Evolutionary conservation across 2,329 filamentous ascomycete genomes (phyloP).

Genomic region (Aureobasidium zeae): DNA sequence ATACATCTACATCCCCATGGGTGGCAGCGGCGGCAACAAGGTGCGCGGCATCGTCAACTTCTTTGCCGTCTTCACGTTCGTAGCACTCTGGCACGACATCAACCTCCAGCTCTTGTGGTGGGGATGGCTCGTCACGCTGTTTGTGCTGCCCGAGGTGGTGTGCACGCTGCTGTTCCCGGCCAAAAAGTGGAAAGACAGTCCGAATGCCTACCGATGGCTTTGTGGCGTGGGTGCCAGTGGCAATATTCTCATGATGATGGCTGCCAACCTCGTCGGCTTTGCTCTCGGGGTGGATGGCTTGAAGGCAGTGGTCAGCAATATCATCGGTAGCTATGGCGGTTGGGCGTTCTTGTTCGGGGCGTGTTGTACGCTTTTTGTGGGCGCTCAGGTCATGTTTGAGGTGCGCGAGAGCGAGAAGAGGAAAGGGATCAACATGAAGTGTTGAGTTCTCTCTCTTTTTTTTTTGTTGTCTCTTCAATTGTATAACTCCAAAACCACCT

Average conservation of each 20-base stretch:
- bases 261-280: slow-evolving; percentile 89
- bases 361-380: slow-evolving; percentile 69
- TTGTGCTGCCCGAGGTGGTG: slow-evolving; percentile 81
- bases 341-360: slow-evolving; percentile 62
- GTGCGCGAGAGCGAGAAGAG: slow-evolving; percentile 75
- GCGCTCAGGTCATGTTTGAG: slow-evolving; percentile 94
- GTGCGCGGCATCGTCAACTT: slow-evolving; percentile 62
- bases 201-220: slow-evolving; percentile 67
- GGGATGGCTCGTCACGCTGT: slow-evolving; percentile 93
- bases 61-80: slow-evolving; percentile 84
- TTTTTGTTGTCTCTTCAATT: too few relatives aligned
- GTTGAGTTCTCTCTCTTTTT: too few relatives aligned
- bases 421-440: slow-evolving; percentile 74
- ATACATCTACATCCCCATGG: slow-evolving; percentile 88
- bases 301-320: slow-evolving; percentile 62
- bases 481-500: too few relatives aligned
- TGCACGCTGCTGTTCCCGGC: slow-evolving; percentile 64
- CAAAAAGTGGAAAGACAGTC: slow-evolving; percentile 58
- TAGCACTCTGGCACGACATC: slow-evolving; percentile 97
- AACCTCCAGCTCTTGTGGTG: slow-evolving; percentile 82
- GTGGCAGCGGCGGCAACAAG: slow-evolving; percentile 58
- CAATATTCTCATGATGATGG: slow-evolving; percentile 92
- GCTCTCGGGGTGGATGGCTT: slow-evolving; percentile 85
- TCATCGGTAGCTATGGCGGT: slow-evolving; percentile 68
- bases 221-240: slow-evolving; percentile 71